These are phyloP conservation scores for Akanthomyces dipterigenus DNA, from an alignment of 2,329 filamentous ascomycete genomes.

Conservation along the genomic window DNA sequence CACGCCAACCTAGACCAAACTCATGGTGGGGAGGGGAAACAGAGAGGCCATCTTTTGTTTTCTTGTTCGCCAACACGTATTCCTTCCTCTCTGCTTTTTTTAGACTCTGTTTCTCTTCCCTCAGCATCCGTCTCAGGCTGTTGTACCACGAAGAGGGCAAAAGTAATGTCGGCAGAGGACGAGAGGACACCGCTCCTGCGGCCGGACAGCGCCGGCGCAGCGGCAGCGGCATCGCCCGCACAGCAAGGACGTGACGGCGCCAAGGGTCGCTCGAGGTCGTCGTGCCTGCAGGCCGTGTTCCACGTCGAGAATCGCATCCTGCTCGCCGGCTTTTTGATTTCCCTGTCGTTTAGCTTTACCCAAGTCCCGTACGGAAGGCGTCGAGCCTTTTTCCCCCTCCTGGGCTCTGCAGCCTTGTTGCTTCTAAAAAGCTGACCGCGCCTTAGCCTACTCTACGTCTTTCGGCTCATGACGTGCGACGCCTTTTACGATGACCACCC, in stretches of 20 bases:
- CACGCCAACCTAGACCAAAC: background rate
- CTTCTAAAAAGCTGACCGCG: background rate
- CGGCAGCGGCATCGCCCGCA: background rate
- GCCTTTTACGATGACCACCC: slow-evolving; percentile 57
- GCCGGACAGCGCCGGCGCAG: background rate
- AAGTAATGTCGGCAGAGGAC: slow-evolving; percentile 5
- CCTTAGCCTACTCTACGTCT: slow-evolving; percentile 51
- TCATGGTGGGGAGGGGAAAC: too few species aligned
- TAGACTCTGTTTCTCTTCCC: background rate
- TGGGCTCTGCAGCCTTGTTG: background rate
- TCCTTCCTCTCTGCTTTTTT: background rate
- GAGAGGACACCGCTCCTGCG: slow-evolving; percentile 6
- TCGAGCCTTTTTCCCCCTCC: background rate
- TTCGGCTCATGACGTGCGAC: slow-evolving; percentile 66
- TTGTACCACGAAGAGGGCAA: background rate
- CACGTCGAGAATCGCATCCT: slow-evolving; percentile 41
- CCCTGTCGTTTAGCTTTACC: slow-evolving; percentile 41
- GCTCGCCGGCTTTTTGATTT: slow-evolving; percentile 54
- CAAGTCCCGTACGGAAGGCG: slow-evolving; percentile 37
- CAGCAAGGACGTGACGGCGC: background rate
- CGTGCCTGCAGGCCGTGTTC: slow-evolving; percentile 18
- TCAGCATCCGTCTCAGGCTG: background rate
- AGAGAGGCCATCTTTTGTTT: too few species aligned
- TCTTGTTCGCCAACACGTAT: background rate
- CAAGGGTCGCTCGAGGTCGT: slow-evolving; percentile 9